Evolutionary conservation across 805 yeast species (phyloP), one percentile per base, ranked within the genome.

Genomic region (Candida verbasci): DNA sequence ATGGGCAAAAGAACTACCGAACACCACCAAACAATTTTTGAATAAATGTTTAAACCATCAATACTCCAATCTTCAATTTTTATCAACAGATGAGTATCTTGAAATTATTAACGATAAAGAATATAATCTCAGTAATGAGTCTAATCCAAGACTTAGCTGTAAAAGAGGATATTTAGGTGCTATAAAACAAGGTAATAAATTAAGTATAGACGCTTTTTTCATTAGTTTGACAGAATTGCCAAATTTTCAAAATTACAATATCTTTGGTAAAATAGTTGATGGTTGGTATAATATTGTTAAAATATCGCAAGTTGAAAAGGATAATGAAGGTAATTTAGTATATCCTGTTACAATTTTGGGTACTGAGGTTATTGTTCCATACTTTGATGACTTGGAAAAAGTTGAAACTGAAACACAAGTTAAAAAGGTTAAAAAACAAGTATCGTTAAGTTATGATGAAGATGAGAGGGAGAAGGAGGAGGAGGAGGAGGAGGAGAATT

Each of bases 1-100:
- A 6, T 84, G 82, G 79, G 85, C 88, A 9, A 76, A 76, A 45
- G 86, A 84, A 50, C 55, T 73, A 3, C 87, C 88, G 0, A 42
- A 44, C 0, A 67, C 77, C 1, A 49, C 72, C 21, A 49, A 67
- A 24, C 48, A 50, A 25, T 81, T 83, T 45, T 49, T 83, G n/a
- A 62, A 65, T 34, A 63, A 61, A 24, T 73, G 82, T 44, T 28
- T 65, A 11, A 57, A 70, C 39, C 68, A 70, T 8, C 49, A 46
- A 26, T 78, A 67, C 47, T 54, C 55, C 32, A 70, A 66, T 10
- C 50, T 62, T 36, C 43, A 44, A 25, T 76, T 82, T 47, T 58
- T 58, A 36, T 56, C 70, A 26, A 53, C 72, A 3, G 49, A 67
- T 7, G 47, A 53, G 6, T 43, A 42, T 23, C 34, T 44, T 9